phyloP scores from a whole-genome alignment of 306 rosid genomes.

The Gynostemma pentaphyllum region DNA sequence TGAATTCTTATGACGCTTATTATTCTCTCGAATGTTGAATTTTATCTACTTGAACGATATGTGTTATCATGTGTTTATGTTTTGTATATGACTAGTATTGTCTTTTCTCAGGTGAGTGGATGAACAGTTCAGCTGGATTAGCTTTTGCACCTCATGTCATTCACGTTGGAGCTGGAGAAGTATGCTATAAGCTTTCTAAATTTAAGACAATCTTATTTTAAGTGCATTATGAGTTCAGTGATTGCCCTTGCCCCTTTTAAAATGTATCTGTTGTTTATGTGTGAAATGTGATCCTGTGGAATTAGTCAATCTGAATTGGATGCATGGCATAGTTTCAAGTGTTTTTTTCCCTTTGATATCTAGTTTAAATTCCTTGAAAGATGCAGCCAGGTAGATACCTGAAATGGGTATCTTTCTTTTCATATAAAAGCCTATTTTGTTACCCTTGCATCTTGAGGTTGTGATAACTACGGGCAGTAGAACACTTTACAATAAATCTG shows the following conservation, averaged over 20 bases:
- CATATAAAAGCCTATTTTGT: background rate
- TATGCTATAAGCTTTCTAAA: conserved; percentile 13
- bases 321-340: background rate
- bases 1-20: background rate
- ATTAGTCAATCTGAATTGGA: background rate
- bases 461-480: background rate
- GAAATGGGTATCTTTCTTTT: background rate
- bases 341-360: background rate
- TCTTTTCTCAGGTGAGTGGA: conserved; percentile 72
- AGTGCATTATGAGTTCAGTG: background rate
- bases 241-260: background rate
- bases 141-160: conserved; percentile 96
- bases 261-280: background rate
- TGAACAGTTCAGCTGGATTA: conserved; percentile 86
- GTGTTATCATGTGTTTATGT: background rate
- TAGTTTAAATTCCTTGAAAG: background rate
- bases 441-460: background rate
- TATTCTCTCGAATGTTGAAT: background rate
- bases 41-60: background rate
- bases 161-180: conserved; percentile 72
- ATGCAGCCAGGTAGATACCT: background rate
- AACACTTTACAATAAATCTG: background rate
- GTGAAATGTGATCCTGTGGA: background rate
- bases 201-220: background rate
- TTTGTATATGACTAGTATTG: background rate